Evolutionary conservation across 177 flowering plant genomes (phyloP).

Genomic region (Telopea speciosissima): DNA sequence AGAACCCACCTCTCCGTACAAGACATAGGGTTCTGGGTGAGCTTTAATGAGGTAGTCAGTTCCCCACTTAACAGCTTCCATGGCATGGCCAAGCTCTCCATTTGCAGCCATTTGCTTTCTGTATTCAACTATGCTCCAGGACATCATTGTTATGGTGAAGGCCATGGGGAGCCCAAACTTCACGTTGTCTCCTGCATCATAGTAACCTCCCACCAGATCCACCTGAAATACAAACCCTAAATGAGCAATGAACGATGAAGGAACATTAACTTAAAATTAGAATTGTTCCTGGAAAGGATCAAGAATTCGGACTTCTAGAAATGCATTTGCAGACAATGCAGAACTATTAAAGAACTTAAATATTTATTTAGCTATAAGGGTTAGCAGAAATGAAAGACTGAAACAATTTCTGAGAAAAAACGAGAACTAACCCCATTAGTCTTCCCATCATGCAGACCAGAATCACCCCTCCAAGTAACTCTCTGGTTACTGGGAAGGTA

Average conservation of each 20-base stretch:
- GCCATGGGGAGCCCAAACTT: constrained; percentile 94
- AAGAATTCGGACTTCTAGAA: not conserved
- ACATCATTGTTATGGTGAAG: constrained; percentile 78
- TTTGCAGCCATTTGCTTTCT: constrained; percentile 53
- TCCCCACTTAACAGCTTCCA: constrained; percentile 79
- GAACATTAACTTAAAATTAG: not conserved
- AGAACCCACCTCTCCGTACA: constrained; percentile 63
- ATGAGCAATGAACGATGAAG: not conserved
- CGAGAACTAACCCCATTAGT: constrained; percentile 56
- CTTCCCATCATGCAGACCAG: constrained; percentile 74
- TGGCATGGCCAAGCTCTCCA: constrained; percentile 66
- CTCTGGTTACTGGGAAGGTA: constrained; percentile 63
- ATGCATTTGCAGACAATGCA: not conserved
- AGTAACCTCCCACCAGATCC: constrained; percentile 79
- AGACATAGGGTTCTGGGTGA: constrained; percentile 71
- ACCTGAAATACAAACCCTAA: constrained; percentile 29
- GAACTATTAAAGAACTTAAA: not conserved
- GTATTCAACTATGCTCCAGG: constrained; percentile 70
- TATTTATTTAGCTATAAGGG: too few species aligned
- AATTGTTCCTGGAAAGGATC: not conserved
- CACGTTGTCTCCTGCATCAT: constrained; percentile 90
- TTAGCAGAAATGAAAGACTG: too few species aligned
- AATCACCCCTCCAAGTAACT: constrained; percentile 69
- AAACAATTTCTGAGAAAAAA: not conserved
- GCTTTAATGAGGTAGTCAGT: constrained; percentile 85